Base-by-base conservation (phyloP, 2,329 filamentous ascomycete genomes). In the Rutstroemia sp. region DNA sequence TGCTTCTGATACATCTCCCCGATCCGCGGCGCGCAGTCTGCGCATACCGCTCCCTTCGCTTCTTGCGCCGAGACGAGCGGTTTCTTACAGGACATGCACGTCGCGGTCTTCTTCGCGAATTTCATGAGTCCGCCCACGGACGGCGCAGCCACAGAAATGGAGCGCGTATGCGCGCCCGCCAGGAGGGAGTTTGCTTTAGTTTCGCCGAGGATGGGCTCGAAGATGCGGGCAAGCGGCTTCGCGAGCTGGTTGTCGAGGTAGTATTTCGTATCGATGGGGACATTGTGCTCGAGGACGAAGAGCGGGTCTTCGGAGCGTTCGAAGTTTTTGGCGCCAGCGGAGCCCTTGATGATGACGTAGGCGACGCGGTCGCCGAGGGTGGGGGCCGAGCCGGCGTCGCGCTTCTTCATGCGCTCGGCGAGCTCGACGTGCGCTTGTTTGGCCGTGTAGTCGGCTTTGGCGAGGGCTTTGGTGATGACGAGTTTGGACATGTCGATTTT, bases 21-120 rank as follows among this genome's bases (percentile, higher is more conserved):
- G 12, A 96, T 83, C 0, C 94, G 83, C 9, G 88, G 88, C 27
- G 85, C 82, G 70, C 94, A 96, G 71, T 96, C 83, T 16, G 83
- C 79, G 71, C 94, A 99, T 14, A 97, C 90, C 0, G 95, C 94
- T 4, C 92, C 92, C 5, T 81, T 82, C 63, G 80, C 84, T 73
- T 96, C 92, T 47, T 88, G 81, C 64, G 89, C 88, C 58, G 83
- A 84, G 6, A 82, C 85, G 50, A 99, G 79, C 3, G 94, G 94
- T 72, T 96, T 96, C 80, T 97, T 99, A 82, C 94, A 99, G 3
- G 92, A 94, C 88, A 99, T 95, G 72, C 94, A 99, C 0, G 94
- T 97, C 74, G 92, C 86, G 3, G 94, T 99, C 77, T 95, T 96
- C 76, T 96, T 96, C 37, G 94, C 82, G 70, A 97, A 99, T 74